These are phyloP conservation scores for Syncephalastrum monosporum DNA, from an alignment of 371 early-diverging fungal genomes.

Conservation along the genomic window DNA sequence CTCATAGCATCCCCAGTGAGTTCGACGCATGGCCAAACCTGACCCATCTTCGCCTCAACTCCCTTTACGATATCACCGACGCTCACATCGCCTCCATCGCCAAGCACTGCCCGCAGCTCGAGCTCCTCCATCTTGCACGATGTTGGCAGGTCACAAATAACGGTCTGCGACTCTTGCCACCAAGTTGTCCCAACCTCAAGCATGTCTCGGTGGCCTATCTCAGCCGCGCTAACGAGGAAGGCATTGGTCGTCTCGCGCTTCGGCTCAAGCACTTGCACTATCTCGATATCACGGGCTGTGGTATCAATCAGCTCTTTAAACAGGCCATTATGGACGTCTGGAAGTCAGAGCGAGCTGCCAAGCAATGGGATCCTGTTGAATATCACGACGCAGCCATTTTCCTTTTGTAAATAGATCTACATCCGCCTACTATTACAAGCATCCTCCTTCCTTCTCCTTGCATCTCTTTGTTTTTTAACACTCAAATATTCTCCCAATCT, in stretches of 20 bases:
- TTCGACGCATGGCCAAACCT: constrained; percentile 20
- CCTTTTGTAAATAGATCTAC: constrained; percentile 24
- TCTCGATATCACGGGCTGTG: constrained; percentile 41
- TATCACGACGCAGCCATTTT: constrained; percentile 26
- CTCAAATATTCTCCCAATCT: too few species aligned
- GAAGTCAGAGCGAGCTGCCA: constrained; percentile 16
- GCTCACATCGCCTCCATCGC: constrained; percentile 18
- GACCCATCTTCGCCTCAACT: constrained; percentile 33
- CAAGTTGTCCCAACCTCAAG: constrained; percentile 17
- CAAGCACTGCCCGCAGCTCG: constrained; percentile 26
- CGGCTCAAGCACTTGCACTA: constrained; percentile 17
- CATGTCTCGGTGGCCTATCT: constrained; percentile 37
- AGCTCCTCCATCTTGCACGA: constrained; percentile 32
- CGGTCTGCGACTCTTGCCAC: constrained; percentile 14
- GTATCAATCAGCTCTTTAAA: constrained; percentile 35
- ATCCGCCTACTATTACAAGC: too few species aligned
- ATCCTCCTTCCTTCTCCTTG: too few species aligned
- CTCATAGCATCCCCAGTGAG: neutral
- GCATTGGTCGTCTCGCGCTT: constrained; percentile 19
- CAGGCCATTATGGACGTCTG: constrained; percentile 23
- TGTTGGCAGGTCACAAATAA: constrained; percentile 41
- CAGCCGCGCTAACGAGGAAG: constrained; percentile 26
- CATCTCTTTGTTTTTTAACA: too few species aligned
- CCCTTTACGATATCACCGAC: constrained; percentile 32
- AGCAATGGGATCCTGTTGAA: constrained; percentile 17